Conservation (phyloP, 768 basidiomycete species). For the Tricholomella constricta region DNA sequence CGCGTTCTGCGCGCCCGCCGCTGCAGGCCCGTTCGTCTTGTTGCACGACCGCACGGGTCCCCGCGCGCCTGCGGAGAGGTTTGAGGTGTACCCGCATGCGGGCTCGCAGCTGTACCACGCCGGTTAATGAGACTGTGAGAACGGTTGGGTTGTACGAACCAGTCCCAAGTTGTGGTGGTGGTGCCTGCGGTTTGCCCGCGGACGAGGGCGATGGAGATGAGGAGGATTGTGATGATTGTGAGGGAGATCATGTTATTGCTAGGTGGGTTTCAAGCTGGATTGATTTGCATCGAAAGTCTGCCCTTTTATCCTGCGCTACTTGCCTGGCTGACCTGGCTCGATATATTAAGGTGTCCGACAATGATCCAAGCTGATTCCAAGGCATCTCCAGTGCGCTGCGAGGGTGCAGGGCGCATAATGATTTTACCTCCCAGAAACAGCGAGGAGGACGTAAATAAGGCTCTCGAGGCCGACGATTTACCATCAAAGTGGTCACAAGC, state of each 20-base stretch:
- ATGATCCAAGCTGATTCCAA: too few species aligned
- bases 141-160: background rate
- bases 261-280: too few species aligned
- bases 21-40: slow-evolving; percentile 9
- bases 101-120: slow-evolving; percentile 3
- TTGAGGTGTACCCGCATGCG: slow-evolving; percentile 11
- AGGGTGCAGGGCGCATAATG: too few species aligned
- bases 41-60: slow-evolving; percentile 10
- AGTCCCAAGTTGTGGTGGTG: slow-evolving; percentile 7
- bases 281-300: too few species aligned
- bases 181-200: slow-evolving; percentile 4
- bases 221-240: background rate
- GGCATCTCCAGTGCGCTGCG: too few species aligned
- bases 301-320: too few species aligned
- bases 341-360: too few species aligned
- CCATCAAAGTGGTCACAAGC: background rate
- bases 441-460: background rate
- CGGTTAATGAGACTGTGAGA: background rate
- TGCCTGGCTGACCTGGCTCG: too few species aligned
- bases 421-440: too few species aligned
- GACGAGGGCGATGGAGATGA: background rate
- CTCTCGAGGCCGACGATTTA: background rate
- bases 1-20: slow-evolving; percentile 10
- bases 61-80: slow-evolving; percentile 8
- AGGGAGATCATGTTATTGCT: background rate